Conservation (phyloP, 139 green algal species). For the Haematococcus lacustris region DNA sequence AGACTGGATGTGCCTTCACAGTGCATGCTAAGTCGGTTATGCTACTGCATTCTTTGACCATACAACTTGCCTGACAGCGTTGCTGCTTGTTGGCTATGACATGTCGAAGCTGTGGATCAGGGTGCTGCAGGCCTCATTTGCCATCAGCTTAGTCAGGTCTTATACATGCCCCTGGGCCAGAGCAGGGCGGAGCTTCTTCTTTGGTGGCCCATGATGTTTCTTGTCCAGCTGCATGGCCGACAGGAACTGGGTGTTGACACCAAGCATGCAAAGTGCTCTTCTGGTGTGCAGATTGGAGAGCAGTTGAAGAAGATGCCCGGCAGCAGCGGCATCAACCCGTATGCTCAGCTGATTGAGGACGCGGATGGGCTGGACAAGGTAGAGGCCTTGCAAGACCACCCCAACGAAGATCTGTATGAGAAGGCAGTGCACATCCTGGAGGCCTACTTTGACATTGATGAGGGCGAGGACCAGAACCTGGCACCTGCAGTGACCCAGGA, state of each 20-base stretch:
- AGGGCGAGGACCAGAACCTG: conserved; percentile 93
- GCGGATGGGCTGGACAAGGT: conserved; percentile 98
- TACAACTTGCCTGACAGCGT: too few relatives aligned
- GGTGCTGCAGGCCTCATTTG: too few relatives aligned
- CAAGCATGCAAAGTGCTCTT: not conserved
- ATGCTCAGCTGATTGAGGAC: conserved; percentile 86
- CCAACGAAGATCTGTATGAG: conserved; percentile 93
- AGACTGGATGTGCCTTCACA: too few relatives aligned
- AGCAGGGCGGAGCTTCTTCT: too few relatives aligned
- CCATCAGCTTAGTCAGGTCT: too few relatives aligned
- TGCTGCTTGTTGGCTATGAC: too few relatives aligned
- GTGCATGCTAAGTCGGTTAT: too few relatives aligned
- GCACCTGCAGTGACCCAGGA: conserved; percentile 45
- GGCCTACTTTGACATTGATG: conserved; percentile 93
- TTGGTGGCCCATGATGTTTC: not conserved
- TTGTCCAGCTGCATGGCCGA: not conserved
- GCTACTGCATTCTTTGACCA: too few relatives aligned
- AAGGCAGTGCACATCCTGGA: conserved; percentile 94
- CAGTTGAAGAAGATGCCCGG: conserved; percentile 40
- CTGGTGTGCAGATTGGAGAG: conserved; percentile 40
- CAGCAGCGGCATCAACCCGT: conserved; percentile 69
- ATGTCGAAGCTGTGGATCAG: too few relatives aligned
- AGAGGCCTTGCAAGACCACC: conserved; percentile 80
- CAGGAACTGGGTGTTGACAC: not conserved
- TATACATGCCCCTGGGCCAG: too few relatives aligned